Conservation (phyloP, 306 rosid species). For the Cicer yamashitae region DNA sequence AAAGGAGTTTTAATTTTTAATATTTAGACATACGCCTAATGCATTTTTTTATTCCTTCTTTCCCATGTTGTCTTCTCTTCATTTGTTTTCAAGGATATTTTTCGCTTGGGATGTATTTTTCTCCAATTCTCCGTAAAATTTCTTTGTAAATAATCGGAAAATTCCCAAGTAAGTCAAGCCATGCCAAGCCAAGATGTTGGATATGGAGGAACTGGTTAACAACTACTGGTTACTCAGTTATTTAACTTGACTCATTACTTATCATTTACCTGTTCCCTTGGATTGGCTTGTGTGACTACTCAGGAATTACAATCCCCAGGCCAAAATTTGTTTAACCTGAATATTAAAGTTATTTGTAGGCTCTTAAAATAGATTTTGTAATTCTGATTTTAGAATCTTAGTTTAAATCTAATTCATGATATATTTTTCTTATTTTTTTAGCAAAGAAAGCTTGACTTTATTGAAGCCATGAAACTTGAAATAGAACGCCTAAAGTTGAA, state of each 20-base stretch:
- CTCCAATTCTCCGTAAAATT: conserved; percentile 9
- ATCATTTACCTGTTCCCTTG: conserved; percentile 17
- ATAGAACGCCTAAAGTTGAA: conserved; percentile 86
- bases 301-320: neutral
- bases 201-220: conserved; percentile 20
- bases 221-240: conserved; percentile 14
- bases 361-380: conserved; percentile 17
- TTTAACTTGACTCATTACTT: conserved; percentile 24
- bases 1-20: conserved; percentile 31
- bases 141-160: conserved; percentile 11
- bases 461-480: conserved; percentile 94
- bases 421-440: conserved; percentile 49
- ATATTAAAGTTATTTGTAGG: conserved; percentile 19
- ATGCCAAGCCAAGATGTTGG: conserved; percentile 35
- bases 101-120: neutral
- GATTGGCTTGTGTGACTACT: conserved; percentile 14
- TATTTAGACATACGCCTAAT: conserved; percentile 4
- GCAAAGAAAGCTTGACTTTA: conserved; percentile 70
- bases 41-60: conserved; percentile 22
- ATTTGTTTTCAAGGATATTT: conserved; percentile 21
- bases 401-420: conserved; percentile 35
- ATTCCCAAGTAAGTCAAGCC: neutral
- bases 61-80: neutral
- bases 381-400: conserved; percentile 28
- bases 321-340: conserved; percentile 1